Conservation (phyloP, 805 yeast genomes). For the Spencermartinsiella europaea region DNA sequence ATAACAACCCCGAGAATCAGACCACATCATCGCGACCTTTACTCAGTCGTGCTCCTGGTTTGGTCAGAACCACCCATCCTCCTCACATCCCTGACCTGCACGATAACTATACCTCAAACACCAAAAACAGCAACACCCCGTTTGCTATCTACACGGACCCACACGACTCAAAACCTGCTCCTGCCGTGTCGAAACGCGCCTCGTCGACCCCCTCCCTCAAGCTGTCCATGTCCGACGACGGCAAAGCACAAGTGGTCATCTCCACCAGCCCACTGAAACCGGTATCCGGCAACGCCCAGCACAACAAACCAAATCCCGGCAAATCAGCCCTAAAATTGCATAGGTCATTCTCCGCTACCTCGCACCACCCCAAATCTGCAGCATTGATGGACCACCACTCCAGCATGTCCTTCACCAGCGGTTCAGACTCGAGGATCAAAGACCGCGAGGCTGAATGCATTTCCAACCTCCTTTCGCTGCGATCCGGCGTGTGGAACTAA, state of each 20-base stretch:
- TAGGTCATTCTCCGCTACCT: not conserved
- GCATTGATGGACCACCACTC: not conserved
- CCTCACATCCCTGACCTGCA: not conserved
- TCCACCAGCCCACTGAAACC: not conserved
- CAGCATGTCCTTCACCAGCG: slow-evolving; percentile 4
- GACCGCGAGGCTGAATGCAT: slow-evolving; percentile 32
- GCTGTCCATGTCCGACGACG: slow-evolving; percentile 36
- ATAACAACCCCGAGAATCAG: too few species aligned
- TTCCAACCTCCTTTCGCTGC: slow-evolving; percentile 29
- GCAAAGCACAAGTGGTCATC: slow-evolving; percentile 35
- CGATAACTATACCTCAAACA: not conserved
- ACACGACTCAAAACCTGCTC: not conserved
- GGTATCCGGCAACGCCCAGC: not conserved
- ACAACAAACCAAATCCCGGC: not conserved
- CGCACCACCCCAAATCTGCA: not conserved
- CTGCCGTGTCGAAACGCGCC: not conserved
- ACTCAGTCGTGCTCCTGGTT: too few species aligned
- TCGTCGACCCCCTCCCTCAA: slow-evolving; percentile 4
- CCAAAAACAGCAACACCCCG: slow-evolving; percentile 2
- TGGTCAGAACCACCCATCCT: too few species aligned
- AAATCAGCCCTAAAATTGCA: not conserved
- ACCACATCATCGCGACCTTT: too few species aligned
- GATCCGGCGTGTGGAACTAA: slow-evolving; percentile 28
- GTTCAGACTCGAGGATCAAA: not conserved
- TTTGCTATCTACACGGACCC: slow-evolving; percentile 3